Conservation (phyloP, 2,329 filamentous ascomycete species). For the Dactylellina haptotyla region DNA sequence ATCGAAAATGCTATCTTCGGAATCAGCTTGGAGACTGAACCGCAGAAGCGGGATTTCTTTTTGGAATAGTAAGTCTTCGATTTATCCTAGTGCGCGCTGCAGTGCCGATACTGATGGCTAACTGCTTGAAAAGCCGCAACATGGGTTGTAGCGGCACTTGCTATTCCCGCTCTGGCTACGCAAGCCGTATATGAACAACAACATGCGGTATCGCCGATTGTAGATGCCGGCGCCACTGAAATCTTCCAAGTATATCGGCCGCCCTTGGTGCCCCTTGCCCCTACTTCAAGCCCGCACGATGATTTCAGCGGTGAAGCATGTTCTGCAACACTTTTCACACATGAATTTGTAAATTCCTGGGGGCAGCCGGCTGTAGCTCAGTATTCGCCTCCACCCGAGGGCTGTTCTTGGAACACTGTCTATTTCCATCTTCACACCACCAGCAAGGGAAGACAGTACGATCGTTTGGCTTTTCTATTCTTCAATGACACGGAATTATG, state of each 20-base stretch:
- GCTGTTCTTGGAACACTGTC: slow-evolving; percentile 77
- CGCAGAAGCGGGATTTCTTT: neutral
- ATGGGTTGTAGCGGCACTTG: slow-evolving; percentile 17
- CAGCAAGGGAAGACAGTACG: slow-evolving; percentile 77
- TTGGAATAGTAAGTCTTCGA: neutral
- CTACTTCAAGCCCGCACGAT: slow-evolving; percentile 25
- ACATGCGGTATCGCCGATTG: slow-evolving; percentile 24
- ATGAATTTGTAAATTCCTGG: slow-evolving; percentile 17
- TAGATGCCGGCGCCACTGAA: slow-evolving; percentile 16
- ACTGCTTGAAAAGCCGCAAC: neutral
- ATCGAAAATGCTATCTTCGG: neutral
- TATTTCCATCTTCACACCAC: slow-evolving; percentile 79
- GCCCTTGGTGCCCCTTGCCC: slow-evolving; percentile 22
- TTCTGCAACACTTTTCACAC: slow-evolving; percentile 24
- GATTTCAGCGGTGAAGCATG: slow-evolving; percentile 49
- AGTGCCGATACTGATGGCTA: neutral
- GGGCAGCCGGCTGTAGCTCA: slow-evolving; percentile 38
- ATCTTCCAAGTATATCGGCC: slow-evolving; percentile 48
- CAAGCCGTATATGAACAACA: slow-evolving; percentile 18
- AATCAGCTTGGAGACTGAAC: neutral
- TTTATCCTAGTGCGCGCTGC: neutral
- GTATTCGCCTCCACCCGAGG: slow-evolving; percentile 70
- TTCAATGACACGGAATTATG: slow-evolving; percentile 82
- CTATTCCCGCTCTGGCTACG: slow-evolving; percentile 17
- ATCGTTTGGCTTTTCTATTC: slow-evolving; percentile 79